Evolutionary conservation across 2,329 filamentous ascomycete genomes (phyloP).

Genomic region (Monilinia aucupariae): DNA sequence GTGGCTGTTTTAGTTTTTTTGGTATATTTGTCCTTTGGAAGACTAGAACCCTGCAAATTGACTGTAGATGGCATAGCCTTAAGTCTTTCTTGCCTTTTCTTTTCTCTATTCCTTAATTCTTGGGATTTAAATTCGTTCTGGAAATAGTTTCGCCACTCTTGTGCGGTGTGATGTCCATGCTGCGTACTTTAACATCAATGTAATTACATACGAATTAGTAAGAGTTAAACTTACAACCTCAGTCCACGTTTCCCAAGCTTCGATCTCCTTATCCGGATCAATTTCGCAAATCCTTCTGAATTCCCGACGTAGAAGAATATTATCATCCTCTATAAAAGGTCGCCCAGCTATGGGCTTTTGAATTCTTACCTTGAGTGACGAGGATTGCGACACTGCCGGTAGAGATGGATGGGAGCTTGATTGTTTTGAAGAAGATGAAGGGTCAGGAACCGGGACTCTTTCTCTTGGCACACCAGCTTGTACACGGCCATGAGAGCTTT

Average conservation of each 20-base stretch:
- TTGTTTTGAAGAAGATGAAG: not conserved
- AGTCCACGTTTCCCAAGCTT: slow-evolving; percentile 32
- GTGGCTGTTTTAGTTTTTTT: not conserved
- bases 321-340: slow-evolving; percentile 29
- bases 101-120: slow-evolving; percentile 8
- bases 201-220: not conserved
- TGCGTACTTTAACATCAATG: slow-evolving; percentile 18
- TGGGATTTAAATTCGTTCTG: slow-evolving; percentile 9
- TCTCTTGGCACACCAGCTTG: not conserved
- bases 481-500: not conserved
- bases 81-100: slow-evolving; percentile 9
- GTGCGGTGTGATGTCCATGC: slow-evolving; percentile 31
- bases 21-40: no score
- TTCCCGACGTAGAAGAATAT: slow-evolving; percentile 20
- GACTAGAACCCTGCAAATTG: not conserved
- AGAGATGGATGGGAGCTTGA: not conserved
- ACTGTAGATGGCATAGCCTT: not conserved
- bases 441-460: not conserved
- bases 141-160: slow-evolving; percentile 35
- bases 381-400: not conserved
- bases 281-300: slow-evolving; percentile 31
- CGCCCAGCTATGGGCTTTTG: slow-evolving; percentile 14
- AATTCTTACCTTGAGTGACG: not conserved
- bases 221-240: slow-evolving; percentile 20
- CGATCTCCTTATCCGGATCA: slow-evolving; percentile 22